Evolutionary conservation across 345 rosid genomes (phyloP).

Genomic region (Abelmoschus esculentus): DNA sequence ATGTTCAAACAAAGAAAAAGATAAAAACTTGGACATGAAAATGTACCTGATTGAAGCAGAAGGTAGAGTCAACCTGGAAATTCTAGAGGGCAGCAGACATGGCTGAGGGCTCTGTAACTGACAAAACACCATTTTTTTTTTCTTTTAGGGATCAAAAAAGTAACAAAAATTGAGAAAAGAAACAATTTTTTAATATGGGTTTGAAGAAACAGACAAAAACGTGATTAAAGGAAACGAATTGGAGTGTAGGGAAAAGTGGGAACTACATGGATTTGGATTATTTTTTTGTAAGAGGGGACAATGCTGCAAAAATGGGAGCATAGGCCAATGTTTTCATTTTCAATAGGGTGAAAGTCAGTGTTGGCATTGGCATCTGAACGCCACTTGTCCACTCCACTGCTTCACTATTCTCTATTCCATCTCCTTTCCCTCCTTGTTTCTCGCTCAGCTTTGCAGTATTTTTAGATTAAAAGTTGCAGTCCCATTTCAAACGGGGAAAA

Average conservation of each 20-base stretch:
- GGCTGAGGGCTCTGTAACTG: constrained; percentile 36
- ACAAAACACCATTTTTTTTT: constrained; percentile 25
- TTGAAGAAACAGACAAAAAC: background rate
- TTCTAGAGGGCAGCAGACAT: constrained; percentile 26
- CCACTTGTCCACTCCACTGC: background rate
- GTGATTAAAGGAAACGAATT: background rate
- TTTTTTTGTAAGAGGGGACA: background rate
- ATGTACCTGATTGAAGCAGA: constrained; percentile 24
- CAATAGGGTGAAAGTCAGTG: background rate
- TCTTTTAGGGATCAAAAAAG: too few relatives aligned
- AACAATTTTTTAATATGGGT: background rate
- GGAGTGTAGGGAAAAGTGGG: background rate
- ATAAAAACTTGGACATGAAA: background rate
- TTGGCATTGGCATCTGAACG: too few relatives aligned
- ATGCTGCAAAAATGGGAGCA: too few relatives aligned
- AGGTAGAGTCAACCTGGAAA: constrained; percentile 9
- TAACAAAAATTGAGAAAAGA: too few relatives aligned
- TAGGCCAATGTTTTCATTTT: background rate
- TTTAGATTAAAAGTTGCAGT: background rate
- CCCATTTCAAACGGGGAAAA: background rate
- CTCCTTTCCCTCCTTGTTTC: background rate
- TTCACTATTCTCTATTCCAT: background rate
- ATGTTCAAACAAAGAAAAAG: background rate
- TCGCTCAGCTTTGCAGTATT: background rate
- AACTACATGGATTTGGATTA: background rate